These are phyloP conservation scores for Bruguiera hainesii DNA, from an alignment of 441 rosid species.

Conservation along the genomic window DNA sequence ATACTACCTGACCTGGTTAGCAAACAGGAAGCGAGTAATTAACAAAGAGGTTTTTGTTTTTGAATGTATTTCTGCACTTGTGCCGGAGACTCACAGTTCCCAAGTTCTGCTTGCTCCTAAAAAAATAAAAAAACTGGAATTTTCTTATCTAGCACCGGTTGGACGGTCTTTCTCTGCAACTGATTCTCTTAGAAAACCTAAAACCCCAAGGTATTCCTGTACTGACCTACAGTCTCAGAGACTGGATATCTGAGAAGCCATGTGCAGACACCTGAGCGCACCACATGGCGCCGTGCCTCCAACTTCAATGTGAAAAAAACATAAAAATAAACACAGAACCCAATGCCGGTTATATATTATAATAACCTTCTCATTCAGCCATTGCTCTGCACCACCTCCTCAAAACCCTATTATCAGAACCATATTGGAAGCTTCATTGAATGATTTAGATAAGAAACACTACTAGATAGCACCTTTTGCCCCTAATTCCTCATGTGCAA, in stretches of 20 bases:
- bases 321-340: neutral
- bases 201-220: constrained; percentile 28
- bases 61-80: constrained; percentile 8
- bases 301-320: constrained; percentile 11
- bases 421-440: too few species aligned
- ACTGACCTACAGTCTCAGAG: constrained; percentile 32
- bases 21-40: constrained; percentile 18
- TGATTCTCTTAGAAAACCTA: constrained; percentile 47
- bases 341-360: constrained; percentile 7
- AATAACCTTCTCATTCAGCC: constrained; percentile 2
- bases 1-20: constrained; percentile 15
- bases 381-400: neutral
- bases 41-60: neutral
- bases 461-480: too few species aligned
- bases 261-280: constrained; percentile 59
- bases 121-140: neutral
- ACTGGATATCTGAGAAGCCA: constrained; percentile 51
- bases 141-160: constrained; percentile 22
- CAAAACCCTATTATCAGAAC: too few species aligned
- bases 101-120: constrained; percentile 23
- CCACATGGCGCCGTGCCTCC: constrained; percentile 50
- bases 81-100: constrained; percentile 20
- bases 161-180: constrained; percentile 24
- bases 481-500: too few species aligned
- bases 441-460: too few species aligned